Base-by-base conservation (phyloP, 2,329 filamentous ascomycete genomes). In the Decorospora gaudefroyi region DNA sequence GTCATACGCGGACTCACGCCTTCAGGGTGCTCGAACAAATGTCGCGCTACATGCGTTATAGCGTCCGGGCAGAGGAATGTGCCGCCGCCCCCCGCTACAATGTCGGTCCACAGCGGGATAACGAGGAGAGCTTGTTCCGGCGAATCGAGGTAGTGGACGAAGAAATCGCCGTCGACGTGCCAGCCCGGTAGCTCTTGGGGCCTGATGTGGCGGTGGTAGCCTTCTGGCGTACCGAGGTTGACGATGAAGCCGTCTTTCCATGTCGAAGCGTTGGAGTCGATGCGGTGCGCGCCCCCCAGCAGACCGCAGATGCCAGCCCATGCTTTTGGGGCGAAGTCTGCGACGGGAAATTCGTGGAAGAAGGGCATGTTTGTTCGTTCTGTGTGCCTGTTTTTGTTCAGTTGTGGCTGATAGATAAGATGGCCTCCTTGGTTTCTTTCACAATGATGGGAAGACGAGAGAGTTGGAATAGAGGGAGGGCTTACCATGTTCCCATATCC, bases 121-220 rank as follows among this genome's bases (percentile, higher is more conserved):
- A 87, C 82, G 1, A 88, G 74, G 10, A 88, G 69, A 0, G 76
- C 85, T 65, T 88, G 85, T 70, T 88, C 85, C 0, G 81, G 81
- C 13, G 80, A 84, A 62, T 88, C 85, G 23, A 88, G 78, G 54
- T 84, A 88, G 70, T 88, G 85, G 4, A 85, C 76, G 63, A 88
- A 88, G 66, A 86, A 87, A 55, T 88, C 84, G 6, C 85, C 84
- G 66, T 87, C 84, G 12, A 86, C 82, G 66, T 87, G 85, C 84
- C 85, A 88, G 15, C 74, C 74, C 6, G 73, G 59, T 15, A 86
- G 70, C 0, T 81, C 75, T 36, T 76, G 72, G 0, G 82, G 82
- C 23, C 74, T 67, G 3, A 77, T 66, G 6, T 75, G 72, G 35
- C 73, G 74, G 4, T 78, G 76, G 47, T 80, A 78, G 33, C 72